Percentiles rank a stretch among this genome's conserved stretches.
Evolutionary conservation across 2,329 filamentous ascomycete species (phyloP).

Genomic region (Pezicula neosporulosa): DNA sequence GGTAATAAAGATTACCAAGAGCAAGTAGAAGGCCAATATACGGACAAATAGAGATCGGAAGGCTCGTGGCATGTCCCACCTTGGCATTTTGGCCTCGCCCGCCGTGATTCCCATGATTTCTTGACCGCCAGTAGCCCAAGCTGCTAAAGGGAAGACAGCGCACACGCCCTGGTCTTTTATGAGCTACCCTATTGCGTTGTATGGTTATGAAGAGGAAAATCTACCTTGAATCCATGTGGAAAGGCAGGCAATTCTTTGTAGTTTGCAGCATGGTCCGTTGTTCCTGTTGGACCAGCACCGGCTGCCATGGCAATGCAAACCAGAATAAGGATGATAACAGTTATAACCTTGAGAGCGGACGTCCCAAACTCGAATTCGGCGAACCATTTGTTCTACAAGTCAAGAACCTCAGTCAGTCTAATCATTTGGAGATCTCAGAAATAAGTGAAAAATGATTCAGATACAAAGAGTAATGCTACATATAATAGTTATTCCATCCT

Average conservation of each 20-base stretch:
- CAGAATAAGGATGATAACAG: not conserved
- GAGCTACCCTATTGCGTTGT: not conserved
- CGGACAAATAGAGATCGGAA: not conserved
- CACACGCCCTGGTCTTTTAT: not conserved
- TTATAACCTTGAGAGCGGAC: not conserved
- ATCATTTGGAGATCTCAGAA: too few relatives aligned
- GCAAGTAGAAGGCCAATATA: not conserved
- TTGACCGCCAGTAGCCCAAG: not conserved
- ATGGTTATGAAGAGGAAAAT: not conserved
- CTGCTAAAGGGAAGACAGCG: not conserved
- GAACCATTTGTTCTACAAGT: not conserved
- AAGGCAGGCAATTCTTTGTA: not conserved
- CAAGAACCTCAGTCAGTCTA: too few relatives aligned
- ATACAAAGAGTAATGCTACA: too few relatives aligned
- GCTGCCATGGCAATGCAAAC: not conserved
- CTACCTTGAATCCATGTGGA: not conserved
- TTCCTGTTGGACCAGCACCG: not conserved
- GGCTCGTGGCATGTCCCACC: not conserved
- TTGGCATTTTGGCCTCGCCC: not conserved
- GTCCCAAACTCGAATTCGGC: not conserved
- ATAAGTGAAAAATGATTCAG: too few relatives aligned
- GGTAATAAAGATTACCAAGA: not conserved
- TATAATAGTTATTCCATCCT: too few relatives aligned
- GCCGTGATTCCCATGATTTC: constrained; percentile 1
- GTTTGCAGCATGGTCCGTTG: not conserved